Conservation (phyloP, 176 grass and related monocot species). For the Carex parvula region DNA sequence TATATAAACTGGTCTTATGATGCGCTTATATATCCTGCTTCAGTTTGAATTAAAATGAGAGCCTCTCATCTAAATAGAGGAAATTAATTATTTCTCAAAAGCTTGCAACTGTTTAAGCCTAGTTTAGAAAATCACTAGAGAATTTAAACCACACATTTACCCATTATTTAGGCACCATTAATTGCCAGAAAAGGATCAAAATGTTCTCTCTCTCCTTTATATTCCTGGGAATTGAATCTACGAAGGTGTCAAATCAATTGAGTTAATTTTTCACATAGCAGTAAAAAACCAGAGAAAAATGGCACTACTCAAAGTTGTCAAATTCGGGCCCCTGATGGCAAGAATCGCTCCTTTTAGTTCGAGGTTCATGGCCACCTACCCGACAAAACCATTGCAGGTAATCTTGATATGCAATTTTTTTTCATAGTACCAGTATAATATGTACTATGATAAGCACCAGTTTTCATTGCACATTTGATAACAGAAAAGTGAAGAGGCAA, state of each 20-base stretch:
- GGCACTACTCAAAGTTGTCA: conserved; percentile 14
- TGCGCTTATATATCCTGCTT: not conserved
- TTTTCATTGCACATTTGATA: not conserved
- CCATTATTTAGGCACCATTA: not conserved
- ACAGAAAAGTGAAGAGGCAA: not conserved
- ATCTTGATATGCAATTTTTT: not conserved
- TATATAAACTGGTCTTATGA: not conserved
- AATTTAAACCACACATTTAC: not conserved
- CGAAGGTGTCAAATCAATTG: not conserved
- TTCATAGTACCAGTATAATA: not conserved
- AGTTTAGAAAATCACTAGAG: conserved; percentile 8
- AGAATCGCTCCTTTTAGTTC: conserved; percentile 16
- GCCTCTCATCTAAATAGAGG: conserved; percentile 14
- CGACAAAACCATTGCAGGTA: conserved; percentile 13
- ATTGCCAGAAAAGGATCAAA: not conserved
- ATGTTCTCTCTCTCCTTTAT: not conserved
- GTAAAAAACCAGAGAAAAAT: conserved; percentile 7
- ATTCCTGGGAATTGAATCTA: not conserved
- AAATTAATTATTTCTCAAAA: not conserved
- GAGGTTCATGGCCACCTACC: conserved; percentile 3
- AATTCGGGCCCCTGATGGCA: conserved; percentile 13
- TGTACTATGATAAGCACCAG: not conserved
- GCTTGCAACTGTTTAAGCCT: not conserved
- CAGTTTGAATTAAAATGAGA: conserved; percentile 1
- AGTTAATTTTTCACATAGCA: not conserved